phyloP scores from a whole-genome alignment of 305 asterid genomes.

The Fraxinus xanthoxyloides region DNA sequence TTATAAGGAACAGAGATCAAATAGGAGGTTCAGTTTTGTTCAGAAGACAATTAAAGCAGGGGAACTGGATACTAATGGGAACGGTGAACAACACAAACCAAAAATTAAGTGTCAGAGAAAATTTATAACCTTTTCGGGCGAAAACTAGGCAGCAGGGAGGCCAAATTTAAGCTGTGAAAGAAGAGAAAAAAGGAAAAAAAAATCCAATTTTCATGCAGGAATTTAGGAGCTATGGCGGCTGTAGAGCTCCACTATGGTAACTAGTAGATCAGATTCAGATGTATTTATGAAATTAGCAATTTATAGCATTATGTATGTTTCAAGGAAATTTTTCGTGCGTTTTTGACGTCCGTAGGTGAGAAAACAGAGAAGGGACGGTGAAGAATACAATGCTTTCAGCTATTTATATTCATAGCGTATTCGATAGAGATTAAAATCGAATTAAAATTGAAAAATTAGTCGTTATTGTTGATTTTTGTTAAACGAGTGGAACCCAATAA shows the following conservation, averaged over 20 bases:
- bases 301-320: slow-evolving; percentile 3
- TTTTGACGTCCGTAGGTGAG: slow-evolving; percentile 8
- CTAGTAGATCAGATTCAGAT: not conserved
- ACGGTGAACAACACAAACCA: slow-evolving; percentile 8
- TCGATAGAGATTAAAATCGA: too few species aligned
- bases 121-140: slow-evolving; percentile 21
- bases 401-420: not conserved
- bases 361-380: not conserved
- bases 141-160: not conserved
- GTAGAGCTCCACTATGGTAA: not conserved
- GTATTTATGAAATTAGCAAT: not conserved
- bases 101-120: not conserved
- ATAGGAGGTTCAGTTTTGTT: not conserved
- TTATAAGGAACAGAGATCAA: not conserved
- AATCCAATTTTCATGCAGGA: slow-evolving; percentile 8
- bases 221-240: slow-evolving; percentile 12
- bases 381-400: slow-evolving; percentile 25
- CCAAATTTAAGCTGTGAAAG: not conserved
- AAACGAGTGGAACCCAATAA: too few species aligned
- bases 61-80: not conserved
- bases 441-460: too few species aligned
- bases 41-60: not conserved
- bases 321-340: not conserved
- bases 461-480: too few species aligned
- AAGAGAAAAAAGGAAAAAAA: not conserved